Base-by-base conservation (phyloP, 2,329 filamentous ascomycete species). In the Pseudomassariella vexata region DNA sequence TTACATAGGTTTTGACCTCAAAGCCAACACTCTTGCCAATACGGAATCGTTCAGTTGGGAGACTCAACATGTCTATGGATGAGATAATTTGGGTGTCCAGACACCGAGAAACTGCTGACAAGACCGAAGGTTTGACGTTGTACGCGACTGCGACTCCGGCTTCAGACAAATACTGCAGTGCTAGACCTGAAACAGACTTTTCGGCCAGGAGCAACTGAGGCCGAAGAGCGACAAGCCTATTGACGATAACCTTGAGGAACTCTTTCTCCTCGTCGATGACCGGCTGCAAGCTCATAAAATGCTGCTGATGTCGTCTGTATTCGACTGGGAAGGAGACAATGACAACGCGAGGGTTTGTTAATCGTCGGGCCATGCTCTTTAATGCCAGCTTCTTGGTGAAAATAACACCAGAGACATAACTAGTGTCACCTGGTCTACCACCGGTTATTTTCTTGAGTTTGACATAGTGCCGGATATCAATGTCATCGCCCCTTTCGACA, bases 211-310 rank as follows among this genome's bases (percentile, higher is more conserved):
- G 66, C 9, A 98, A 69, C 30, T 90, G 85, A 6, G 92, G 92
- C 19, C 80, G 76, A 17, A 95, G 68, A 22, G 87, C 86, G 36
- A 85, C 80, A 46, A 98, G 96, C 33, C 92, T 79, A 50, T 86
- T 89, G 18, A 98, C 88, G 35, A 98, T 76, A 50, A 95, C 92
- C 45, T 83, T 77, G 17, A 98, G 66, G 45, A 92, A 98, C 52
- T 98, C 92, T 44, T 85, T 83, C 60, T 98, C 94, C 56, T 98
- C 92, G 34, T 90, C 85, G 47, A 98, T 95, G 35, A 98, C 88
- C 23, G 90, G 90, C 48, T 96, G 88, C 30, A 98, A 65, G 48
- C 92, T 98, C 89, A 98, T 95, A 55, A 98, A 96, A 55, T 96
- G 89, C 41, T 86, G 76, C 51, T 90, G 82, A 46, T 95, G 88